Conservation (phyloP, 108 stramenopile genomes). For the Cylindrotheca closterium region DNA sequence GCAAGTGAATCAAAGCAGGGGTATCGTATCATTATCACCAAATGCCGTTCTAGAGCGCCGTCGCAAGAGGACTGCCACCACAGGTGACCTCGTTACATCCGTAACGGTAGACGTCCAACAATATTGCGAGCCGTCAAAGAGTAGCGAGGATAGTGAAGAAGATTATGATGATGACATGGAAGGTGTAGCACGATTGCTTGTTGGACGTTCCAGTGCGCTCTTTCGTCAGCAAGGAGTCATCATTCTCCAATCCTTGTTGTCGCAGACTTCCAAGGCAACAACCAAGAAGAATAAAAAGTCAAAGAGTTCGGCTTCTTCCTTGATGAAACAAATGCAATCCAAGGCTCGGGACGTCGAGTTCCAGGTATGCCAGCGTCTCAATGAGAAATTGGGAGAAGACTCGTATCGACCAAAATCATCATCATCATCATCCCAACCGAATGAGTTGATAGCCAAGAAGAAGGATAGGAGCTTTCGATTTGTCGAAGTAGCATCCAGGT, state of each 20-base stretch:
- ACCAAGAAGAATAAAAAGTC: too few species aligned
- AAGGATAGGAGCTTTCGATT: constrained; percentile 34
- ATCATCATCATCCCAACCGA: not conserved
- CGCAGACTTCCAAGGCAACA: too few species aligned
- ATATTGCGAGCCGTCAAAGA: too few species aligned
- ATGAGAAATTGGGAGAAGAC: not conserved
- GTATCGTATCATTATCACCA: too few species aligned
- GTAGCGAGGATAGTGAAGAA: too few species aligned
- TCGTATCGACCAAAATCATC: not conserved
- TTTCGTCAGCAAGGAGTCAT: not conserved
- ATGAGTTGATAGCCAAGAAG: not conserved
- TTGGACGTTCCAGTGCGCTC: not conserved
- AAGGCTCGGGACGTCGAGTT: not conserved
- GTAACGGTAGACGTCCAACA: too few species aligned
- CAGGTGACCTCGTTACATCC: too few species aligned
- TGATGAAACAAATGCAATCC: not conserved
- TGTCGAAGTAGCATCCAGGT: constrained; percentile 50
- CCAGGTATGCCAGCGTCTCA: not conserved
- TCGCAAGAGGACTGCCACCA: too few species aligned
- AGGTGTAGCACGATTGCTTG: not conserved
- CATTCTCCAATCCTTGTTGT: not conserved
- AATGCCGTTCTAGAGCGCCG: too few species aligned
- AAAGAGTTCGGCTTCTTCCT: too few species aligned
- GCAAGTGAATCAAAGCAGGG: too few species aligned
- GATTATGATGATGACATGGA: not conserved